phyloP scores from a whole-genome alignment of 1,284 basidiomycete genomes.

The Puccinia polysora region DNA sequence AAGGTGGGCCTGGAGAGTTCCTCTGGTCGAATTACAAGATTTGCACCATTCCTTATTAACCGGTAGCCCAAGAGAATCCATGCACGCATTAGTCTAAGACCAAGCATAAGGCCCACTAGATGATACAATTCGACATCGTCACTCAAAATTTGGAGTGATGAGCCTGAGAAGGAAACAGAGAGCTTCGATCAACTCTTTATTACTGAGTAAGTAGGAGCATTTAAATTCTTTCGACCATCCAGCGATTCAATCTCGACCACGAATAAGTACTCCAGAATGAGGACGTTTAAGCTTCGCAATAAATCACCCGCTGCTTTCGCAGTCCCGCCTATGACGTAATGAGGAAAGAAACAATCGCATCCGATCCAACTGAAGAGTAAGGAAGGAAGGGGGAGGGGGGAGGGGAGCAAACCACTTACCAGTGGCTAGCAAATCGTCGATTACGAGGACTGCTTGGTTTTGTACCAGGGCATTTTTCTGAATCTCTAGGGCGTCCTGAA shows the following conservation, averaged over 20 bases:
- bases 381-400: background rate
- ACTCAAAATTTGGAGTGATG: no score
- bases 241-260: slow-evolving; percentile 83
- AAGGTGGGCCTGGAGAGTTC: no score
- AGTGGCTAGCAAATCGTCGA: slow-evolving; percentile 96
- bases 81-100: no score
- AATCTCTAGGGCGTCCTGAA: slow-evolving; percentile 87
- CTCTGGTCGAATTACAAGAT: no score
- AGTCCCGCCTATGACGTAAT: slow-evolving; percentile 68
- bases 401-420: slow-evolving; percentile 57
- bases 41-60: no score
- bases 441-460: slow-evolving; percentile 77
- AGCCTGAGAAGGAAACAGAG: no score
- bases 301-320: slow-evolving; percentile 90
- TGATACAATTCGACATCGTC: no score
- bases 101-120: no score
- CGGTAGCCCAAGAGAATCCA: no score
- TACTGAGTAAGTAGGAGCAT: slow-evolving; percentile 34
- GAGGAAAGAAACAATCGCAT: background rate
- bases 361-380: background rate
- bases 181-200: no score
- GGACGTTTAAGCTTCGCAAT: slow-evolving; percentile 73
- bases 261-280: slow-evolving; percentile 87
- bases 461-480: slow-evolving; percentile 77
- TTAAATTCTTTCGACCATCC: background rate